These are phyloP conservation scores for Pleurotus tuoliensis DNA, from an alignment of 768 basidiomycete species.

Conservation along the genomic window DNA sequence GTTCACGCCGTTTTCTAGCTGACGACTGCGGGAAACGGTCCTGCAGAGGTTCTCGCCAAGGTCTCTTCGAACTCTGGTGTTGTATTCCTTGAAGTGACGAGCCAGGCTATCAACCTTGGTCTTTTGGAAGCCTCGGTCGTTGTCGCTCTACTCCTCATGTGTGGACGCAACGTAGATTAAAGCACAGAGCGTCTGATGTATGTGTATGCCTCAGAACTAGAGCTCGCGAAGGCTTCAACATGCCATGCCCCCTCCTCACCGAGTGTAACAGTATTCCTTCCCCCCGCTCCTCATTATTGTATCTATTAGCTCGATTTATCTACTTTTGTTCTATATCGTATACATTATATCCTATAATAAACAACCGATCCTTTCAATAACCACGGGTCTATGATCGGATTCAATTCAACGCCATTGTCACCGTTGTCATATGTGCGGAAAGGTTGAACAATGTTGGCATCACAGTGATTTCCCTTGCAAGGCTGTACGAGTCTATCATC, in stretches of 20 bases:
- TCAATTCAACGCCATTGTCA: no score
- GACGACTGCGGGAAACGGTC: slow-evolving; percentile 34
- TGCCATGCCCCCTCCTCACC: background rate
- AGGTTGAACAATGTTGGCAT: no score
- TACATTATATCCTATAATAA: no score
- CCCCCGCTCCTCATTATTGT: background rate
- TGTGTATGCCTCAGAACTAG: no score
- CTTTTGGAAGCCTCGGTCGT: slow-evolving; percentile 50
- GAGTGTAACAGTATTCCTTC: background rate
- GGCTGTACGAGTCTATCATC: no score
- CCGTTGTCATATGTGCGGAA: no score
- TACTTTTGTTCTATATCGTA: no score
- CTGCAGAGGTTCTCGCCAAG: slow-evolving; percentile 41
- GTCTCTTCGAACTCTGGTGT: slow-evolving; percentile 43
- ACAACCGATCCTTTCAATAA: no score
- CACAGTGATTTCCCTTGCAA: no score
- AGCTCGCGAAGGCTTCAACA: no score
- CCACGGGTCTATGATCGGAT: no score
- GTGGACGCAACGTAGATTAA: slow-evolving; percentile 60
- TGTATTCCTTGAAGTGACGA: slow-evolving; percentile 52
- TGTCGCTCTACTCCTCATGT: slow-evolving; percentile 53
- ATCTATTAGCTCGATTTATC: background rate
- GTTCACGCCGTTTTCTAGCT: slow-evolving; percentile 31
- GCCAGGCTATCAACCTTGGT: slow-evolving; percentile 50
- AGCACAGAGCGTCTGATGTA: no score